These are phyloP conservation scores for Yamadazyma dushanensis DNA, from an alignment of 1,139 yeast species.

Conservation along the genomic window DNA sequence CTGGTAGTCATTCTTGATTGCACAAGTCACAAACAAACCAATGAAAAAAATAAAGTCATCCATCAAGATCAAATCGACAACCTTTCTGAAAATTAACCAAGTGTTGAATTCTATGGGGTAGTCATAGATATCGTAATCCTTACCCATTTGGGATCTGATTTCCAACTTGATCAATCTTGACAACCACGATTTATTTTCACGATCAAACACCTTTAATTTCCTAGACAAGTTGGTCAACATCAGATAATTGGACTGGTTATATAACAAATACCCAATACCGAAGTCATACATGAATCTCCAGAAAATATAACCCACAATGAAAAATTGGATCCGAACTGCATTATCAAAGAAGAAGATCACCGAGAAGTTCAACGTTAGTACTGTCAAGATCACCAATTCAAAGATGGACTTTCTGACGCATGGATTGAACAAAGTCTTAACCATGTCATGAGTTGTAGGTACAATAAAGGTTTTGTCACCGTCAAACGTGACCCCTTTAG, in stretches of 20 bases:
- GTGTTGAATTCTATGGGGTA: slow-evolving; percentile 79
- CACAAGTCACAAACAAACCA: slow-evolving; percentile 64
- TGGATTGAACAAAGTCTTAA: slow-evolving; percentile 79
- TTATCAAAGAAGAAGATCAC: slow-evolving; percentile 44
- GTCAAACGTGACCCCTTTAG: slow-evolving; percentile 49
- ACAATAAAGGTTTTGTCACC: slow-evolving; percentile 57
- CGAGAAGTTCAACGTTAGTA: slow-evolving; percentile 51
- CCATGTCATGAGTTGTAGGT: slow-evolving; percentile 87
- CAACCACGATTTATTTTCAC: slow-evolving; percentile 29
- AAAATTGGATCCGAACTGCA: slow-evolving; percentile 41
- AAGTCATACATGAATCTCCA: slow-evolving; percentile 80
- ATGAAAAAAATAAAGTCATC: slow-evolving; percentile 80
- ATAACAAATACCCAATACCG: slow-evolving; percentile 74
- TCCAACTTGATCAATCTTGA: slow-evolving; percentile 45
- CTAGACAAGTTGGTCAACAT: slow-evolving; percentile 58
- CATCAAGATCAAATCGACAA: slow-evolving; percentile 83
- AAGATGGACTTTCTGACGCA: slow-evolving; percentile 65
- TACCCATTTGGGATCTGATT: slow-evolving; percentile 62
- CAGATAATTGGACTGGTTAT: slow-evolving; percentile 64
- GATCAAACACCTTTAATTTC: slow-evolving; percentile 46
- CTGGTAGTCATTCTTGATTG: slow-evolving; percentile 43
- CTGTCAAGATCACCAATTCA: slow-evolving; percentile 57
- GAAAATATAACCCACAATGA: slow-evolving; percentile 58
- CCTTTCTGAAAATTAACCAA: slow-evolving; percentile 78
- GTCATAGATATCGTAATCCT: slow-evolving; percentile 45